phyloP scores from a whole-genome alignment of 2,329 filamentous ascomycete genomes.

The Cladosporium sp. region DNA sequence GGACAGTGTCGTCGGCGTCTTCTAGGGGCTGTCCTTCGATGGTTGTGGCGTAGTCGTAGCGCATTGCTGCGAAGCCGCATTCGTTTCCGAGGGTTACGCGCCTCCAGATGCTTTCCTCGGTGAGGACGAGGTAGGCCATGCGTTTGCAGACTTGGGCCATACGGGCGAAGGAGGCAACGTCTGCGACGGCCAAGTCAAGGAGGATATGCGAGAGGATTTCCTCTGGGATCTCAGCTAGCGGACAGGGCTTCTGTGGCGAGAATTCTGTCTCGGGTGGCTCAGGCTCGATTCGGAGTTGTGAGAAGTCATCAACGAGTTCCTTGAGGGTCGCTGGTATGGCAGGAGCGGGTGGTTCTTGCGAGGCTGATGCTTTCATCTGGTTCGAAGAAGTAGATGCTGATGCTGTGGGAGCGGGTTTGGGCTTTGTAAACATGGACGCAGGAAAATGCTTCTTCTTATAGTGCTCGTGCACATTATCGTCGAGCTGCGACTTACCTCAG shows the following conservation, averaged over 20 bases:
- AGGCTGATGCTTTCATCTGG: constrained; percentile 57
- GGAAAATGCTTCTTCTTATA: constrained; percentile 94
- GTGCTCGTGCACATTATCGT: constrained; percentile 76
- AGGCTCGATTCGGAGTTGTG: constrained; percentile 67
- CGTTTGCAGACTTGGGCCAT: constrained; percentile 82
- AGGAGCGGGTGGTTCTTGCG: constrained; percentile 40
- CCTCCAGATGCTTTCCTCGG: constrained; percentile 86
- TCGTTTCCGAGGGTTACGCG: constrained; percentile 68
- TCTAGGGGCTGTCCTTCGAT: constrained; percentile 51
- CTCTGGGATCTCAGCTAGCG: constrained; percentile 73
- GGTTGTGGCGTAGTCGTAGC: constrained; percentile 72
- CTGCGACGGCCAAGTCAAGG: constrained; percentile 67
- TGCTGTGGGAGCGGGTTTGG: constrained; percentile 44
- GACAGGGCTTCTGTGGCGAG: constrained; percentile 73
- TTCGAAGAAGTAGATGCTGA: constrained; percentile 55
- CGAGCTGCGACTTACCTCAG: constrained; percentile 62
- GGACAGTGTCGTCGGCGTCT: constrained; percentile 29
- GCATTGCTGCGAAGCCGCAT: constrained; percentile 81
- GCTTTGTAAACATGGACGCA: constrained; percentile 53
- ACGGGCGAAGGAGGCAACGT: constrained; percentile 75
- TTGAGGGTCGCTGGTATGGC: constrained; percentile 55
- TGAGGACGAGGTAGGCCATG: constrained; percentile 79
- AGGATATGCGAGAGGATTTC: constrained; percentile 85
- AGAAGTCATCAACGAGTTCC: constrained; percentile 76
- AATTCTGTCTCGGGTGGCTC: constrained; percentile 70